Base-by-base conservation (phyloP, 2,329 filamentous ascomycete species). In the Paecilomyces niveus region DNA sequence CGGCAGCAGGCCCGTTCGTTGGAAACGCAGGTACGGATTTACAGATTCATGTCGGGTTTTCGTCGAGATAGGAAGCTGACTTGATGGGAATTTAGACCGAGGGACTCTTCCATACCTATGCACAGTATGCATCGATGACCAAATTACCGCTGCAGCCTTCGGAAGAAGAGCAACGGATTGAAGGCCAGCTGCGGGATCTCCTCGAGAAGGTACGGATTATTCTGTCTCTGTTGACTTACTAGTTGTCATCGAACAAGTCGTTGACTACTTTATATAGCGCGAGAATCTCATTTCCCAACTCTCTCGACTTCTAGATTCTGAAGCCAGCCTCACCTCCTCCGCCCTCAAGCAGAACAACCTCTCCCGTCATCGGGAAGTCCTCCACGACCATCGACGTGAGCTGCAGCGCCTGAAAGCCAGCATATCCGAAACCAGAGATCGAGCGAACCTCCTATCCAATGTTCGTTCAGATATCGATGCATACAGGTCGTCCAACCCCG, bases 291-390 rank as follows among this genome's bases (percentile, higher is more conserved):
- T 97, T 70, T 78, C 82, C 59, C 91, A 97, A 75, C 88, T 99
- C 58, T 81, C 87, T 65, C 90, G 93, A 59, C 87, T 97, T 57
- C 89, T 97, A 66, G 93, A 97, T 78, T 96, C 92, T 58, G 93
- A 97, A 81, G 86, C 92, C 22, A 83, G 87, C 58, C 85, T 95
- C 60, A 91, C 89, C 55, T 88, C 92, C 52, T 97, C 93, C 39
- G 92, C 92, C 58, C 84, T 96, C n/a, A 97, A 97, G 77, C 92
- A 96, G 70, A 96, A 93, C 79, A 97, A 97, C 73, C 86, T 99
- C 39, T 83, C 90, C 59, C 88, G 96, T 31, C 90, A 97, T 67
- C 89, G 90, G 64, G 92, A 96, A 78, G 89, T 97, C 72, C 87
- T 97, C 15, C 80, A 85, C 39, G 89, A 96, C 71, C 93, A 99